These are phyloP conservation scores for Gryganskiella cystojenkinii DNA, from an alignment of 192 early-diverging fungal species.

Conservation along the genomic window DNA sequence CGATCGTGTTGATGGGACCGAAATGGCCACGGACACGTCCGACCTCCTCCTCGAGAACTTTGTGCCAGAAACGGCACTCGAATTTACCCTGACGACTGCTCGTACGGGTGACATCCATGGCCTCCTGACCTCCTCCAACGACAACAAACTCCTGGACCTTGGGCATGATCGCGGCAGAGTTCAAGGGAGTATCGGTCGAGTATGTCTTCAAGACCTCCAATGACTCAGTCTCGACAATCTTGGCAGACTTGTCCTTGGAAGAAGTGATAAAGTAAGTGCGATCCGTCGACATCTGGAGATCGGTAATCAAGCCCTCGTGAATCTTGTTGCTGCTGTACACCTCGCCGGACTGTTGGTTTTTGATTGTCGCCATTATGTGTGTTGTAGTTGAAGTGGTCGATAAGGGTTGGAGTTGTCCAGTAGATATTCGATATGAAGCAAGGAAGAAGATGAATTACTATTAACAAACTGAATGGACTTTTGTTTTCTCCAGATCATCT, in stretches of 20 bases:
- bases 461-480: too few relatives aligned
- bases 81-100: conserved; percentile 94
- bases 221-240: conserved; percentile 89
- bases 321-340: conserved; percentile 68
- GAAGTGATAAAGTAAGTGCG: conserved; percentile 95
- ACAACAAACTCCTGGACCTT: conserved; percentile 83
- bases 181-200: conserved; percentile 88
- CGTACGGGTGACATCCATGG: conserved; percentile 96
- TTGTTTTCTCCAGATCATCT: too few relatives aligned
- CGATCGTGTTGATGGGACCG: conserved; percentile 99
- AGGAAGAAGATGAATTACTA: too few relatives aligned
- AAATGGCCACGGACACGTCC: conserved; percentile 98
- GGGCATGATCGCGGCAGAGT: conserved; percentile 93
- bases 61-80: conserved; percentile 98
- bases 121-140: conserved; percentile 98
- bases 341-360: conserved; percentile 70
- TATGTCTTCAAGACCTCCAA: conserved; percentile 88
- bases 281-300: conserved; percentile 93
- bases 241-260: conserved; percentile 93
- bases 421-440: not conserved
- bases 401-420: not conserved
- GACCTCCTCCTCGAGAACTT: conserved; percentile 95
- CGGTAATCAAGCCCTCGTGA: conserved; percentile 83
- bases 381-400: not conserved
- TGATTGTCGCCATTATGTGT: not conserved